Evolutionary conservation across 768 basidiomycete genomes (phyloP).

Genomic region (Clitopilus passeckerianus): DNA sequence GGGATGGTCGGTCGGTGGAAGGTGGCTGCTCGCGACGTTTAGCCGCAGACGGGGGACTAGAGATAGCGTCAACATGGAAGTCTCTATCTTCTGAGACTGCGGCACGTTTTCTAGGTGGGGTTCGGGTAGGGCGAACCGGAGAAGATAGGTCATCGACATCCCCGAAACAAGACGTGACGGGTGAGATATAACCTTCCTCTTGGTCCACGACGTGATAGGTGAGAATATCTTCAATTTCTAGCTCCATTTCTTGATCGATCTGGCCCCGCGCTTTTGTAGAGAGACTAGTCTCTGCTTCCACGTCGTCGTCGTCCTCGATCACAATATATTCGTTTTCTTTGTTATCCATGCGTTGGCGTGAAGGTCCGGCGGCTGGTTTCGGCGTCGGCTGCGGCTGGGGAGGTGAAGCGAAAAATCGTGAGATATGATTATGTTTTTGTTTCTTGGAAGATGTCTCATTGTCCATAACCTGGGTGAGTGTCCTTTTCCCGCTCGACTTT

Average conservation of each 20-base stretch:
- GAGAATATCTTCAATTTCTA: conserved; percentile 35
- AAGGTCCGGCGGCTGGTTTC: conserved; percentile 25
- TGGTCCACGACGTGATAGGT: conserved; percentile 49
- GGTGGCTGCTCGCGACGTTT: conserved; percentile 8
- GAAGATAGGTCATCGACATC: conserved; percentile 68
- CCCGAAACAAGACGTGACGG: conserved; percentile 47
- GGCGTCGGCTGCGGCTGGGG: conserved; percentile 10
- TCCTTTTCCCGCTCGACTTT: conserved; percentile 71
- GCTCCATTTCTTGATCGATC: conserved; percentile 31
- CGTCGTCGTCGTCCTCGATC: conserved; percentile 22
- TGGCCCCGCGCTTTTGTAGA: conserved; percentile 33
- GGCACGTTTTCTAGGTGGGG: conserved; percentile 9
- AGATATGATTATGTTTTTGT: conserved; percentile 22
- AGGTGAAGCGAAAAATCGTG: conserved; percentile 30
- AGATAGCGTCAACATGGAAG: conserved; percentile 49
- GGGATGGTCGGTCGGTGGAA: conserved; percentile 6
- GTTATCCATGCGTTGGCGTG: conserved; percentile 22
- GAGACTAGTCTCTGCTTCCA: conserved; percentile 18
- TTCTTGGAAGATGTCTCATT: conserved; percentile 50
- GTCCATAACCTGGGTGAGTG: conserved; percentile 67
- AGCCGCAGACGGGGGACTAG: conserved; percentile 33
- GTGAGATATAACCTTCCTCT: conserved; percentile 84
- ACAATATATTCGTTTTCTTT: conserved; percentile 39
- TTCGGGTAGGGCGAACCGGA: conserved; percentile 33
- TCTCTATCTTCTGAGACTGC: conserved; percentile 27